Conservation (phyloP, 2,329 filamentous ascomycete genomes). For the Elsinoe ampelina region DNA sequence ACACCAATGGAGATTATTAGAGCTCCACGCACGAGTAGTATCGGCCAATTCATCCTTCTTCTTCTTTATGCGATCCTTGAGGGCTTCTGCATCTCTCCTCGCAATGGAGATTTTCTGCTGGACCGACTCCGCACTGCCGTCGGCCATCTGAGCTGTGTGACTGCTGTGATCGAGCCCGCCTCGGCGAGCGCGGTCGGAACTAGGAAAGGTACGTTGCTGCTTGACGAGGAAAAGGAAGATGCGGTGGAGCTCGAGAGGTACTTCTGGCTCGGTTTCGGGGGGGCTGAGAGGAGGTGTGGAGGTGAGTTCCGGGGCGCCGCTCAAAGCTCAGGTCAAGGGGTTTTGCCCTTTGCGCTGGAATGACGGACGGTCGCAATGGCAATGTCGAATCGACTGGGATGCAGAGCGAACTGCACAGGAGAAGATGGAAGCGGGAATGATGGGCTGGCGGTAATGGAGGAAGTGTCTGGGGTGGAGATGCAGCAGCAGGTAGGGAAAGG, state of each 20-base stretch:
- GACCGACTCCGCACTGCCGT: slow-evolving; percentile 42
- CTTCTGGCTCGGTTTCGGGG: neutral
- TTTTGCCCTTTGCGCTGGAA: neutral
- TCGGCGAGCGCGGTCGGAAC: slow-evolving; percentile 8
- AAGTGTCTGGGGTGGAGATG: too few species aligned
- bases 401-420: too few species aligned
- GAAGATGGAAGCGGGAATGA: neutral
- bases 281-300: slow-evolving; percentile 5
- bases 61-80: slow-evolving; percentile 98
- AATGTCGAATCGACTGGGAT: neutral
- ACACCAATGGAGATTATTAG: neutral
- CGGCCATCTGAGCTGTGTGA: slow-evolving; percentile 31
- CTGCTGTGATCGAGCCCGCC: slow-evolving; percentile 11
- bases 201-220: neutral
- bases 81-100: slow-evolving; percentile 90
- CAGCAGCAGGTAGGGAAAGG: neutral
- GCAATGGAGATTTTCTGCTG: slow-evolving; percentile 77
- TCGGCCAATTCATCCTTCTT: slow-evolving; percentile 99
- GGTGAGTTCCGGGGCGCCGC: neutral
- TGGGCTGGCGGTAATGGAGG: neutral
- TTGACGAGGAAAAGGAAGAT: neutral
- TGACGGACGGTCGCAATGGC: neutral
- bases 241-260: neutral
- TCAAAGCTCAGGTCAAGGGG: neutral
- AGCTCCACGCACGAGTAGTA: slow-evolving; percentile 69